Percentiles rank a stretch among this genome's conserved stretches.
These are phyloP conservation scores for Cyberlindnera xishuangbannaensis DNA, from an alignment of 805 yeast species.

Conservation along the genomic window DNA sequence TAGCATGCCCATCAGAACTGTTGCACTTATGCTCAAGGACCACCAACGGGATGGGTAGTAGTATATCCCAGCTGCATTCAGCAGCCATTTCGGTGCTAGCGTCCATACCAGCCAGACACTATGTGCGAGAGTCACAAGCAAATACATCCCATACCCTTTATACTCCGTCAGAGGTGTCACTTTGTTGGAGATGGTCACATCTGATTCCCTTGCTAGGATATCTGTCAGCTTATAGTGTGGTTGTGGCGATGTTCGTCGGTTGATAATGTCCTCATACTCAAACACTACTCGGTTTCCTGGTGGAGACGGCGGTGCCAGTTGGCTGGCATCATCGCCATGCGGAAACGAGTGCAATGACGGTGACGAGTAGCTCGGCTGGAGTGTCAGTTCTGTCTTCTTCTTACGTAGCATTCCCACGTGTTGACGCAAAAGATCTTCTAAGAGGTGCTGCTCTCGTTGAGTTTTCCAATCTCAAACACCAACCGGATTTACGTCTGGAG, in stretches of 20 bases:
- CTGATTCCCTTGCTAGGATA: slow-evolving; percentile 56
- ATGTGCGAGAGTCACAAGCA: slow-evolving; percentile 54
- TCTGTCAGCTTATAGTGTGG: slow-evolving; percentile 34
- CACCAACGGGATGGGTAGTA: slow-evolving; percentile 90
- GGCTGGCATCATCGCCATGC: too few relatives aligned
- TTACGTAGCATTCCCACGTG: too few relatives aligned
- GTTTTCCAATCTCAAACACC: too few relatives aligned
- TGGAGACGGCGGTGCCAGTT: too few relatives aligned
- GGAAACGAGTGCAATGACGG: too few relatives aligned
- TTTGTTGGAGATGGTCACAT: slow-evolving; percentile 54
- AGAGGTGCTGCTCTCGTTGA: too few relatives aligned
- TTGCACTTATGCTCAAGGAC: slow-evolving; percentile 76
- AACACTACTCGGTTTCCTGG: too few relatives aligned
- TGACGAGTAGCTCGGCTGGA: too few relatives aligned
- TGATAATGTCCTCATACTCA: slow-evolving; percentile 20
- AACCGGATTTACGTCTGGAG: too few relatives aligned
- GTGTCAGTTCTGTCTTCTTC: too few relatives aligned
- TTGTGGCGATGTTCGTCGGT: slow-evolving; percentile 8
- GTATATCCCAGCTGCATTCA: slow-evolving; percentile 48
- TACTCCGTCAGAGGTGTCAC: slow-evolving; percentile 66
- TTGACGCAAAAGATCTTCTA: too few relatives aligned
- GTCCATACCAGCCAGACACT: slow-evolving; percentile 69
- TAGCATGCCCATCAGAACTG: slow-evolving; percentile 62
- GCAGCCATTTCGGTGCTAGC: slow-evolving; percentile 52
- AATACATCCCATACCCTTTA: slow-evolving; percentile 80